Conservation (phyloP, 2,329 filamentous ascomycete species). For the Exophiala sp. region DNA sequence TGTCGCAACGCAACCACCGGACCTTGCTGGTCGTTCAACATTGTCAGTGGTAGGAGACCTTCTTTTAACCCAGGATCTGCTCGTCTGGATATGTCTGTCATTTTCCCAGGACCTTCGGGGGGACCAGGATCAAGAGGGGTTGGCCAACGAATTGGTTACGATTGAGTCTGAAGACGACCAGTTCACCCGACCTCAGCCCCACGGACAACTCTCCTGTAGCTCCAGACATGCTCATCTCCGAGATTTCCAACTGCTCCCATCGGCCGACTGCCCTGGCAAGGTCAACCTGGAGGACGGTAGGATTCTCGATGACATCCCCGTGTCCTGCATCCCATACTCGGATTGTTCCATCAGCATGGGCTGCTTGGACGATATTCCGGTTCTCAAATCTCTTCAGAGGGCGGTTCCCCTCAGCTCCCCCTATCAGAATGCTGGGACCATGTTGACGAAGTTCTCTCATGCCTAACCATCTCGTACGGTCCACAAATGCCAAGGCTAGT, state of each 20-base stretch:
- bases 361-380: conserved; percentile 76
- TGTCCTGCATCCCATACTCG: conserved; percentile 89
- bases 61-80: conserved; percentile 69
- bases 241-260: conserved; percentile 70
- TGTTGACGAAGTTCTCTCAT: conserved; percentile 78
- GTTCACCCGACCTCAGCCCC: conserved; percentile 75
- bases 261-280: conserved; percentile 74
- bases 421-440: conserved; percentile 70
- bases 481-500: conserved; percentile 64
- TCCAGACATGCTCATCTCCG: conserved; percentile 72
- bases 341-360: conserved; percentile 87
- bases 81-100: conserved; percentile 68
- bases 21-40: conserved; percentile 79
- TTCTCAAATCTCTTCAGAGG: conserved; percentile 71
- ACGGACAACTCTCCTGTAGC: conserved; percentile 77
- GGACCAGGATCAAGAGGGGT: conserved; percentile 42
- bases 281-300: conserved; percentile 73
- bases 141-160: conserved; percentile 66
- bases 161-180: conserved; percentile 84
- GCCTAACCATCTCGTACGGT: conserved; percentile 77
- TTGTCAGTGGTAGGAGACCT: conserved; percentile 69
- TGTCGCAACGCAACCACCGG: conserved; percentile 71
- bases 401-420: conserved; percentile 66
- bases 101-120: conserved; percentile 58
- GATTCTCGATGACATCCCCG: conserved; percentile 88